Conservation (phyloP, 192 early-diverging fungal species). For the Dissophora ornata region DNA sequence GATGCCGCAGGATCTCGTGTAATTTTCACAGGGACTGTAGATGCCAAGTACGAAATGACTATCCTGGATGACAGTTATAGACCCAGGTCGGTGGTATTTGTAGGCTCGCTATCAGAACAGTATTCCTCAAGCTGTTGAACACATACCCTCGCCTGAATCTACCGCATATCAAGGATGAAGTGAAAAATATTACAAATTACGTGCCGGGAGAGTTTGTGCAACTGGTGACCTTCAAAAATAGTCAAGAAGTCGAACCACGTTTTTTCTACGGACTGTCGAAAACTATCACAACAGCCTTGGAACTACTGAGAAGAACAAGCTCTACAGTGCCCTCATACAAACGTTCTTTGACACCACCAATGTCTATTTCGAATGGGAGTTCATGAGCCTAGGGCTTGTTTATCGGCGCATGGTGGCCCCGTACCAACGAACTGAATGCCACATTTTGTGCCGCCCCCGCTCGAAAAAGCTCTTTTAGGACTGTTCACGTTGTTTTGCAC, state of each 20-base stretch:
- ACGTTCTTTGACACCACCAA: constrained; percentile 18
- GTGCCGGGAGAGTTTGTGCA: constrained; percentile 41
- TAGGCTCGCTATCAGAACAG: constrained; percentile 26
- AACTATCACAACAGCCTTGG: constrained; percentile 4
- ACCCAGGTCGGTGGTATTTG: constrained; percentile 19
- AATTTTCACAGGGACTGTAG: constrained; percentile 32
- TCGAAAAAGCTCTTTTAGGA: constrained; percentile 31
- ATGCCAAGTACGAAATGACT: constrained; percentile 28
- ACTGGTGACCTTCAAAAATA: constrained; percentile 27
- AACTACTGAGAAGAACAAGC: background rate
- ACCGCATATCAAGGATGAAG: constrained; percentile 20
- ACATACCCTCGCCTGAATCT: constrained; percentile 16
- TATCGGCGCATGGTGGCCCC: constrained; percentile 28
- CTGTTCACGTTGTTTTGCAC: constrained; percentile 32
- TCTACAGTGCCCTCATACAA: constrained; percentile 26
- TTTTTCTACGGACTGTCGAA: background rate
- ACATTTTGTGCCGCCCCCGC: constrained; percentile 38
- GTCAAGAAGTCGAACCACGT: constrained; percentile 1
- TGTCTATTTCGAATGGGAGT: constrained; percentile 33
- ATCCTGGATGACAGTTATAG: constrained; percentile 22
- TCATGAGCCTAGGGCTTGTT: constrained; percentile 31
- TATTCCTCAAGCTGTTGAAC: constrained; percentile 31
- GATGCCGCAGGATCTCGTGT: constrained; percentile 27
- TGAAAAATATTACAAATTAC: constrained; percentile 28
- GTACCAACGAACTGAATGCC: background rate